phyloP scores from a whole-genome alignment of 129 eudicot species.

The Helianthus annuus region HanXRQr2.0-SUNRISE NC_035442.2:143865965-143866464 shows the following conservation, averaged over 20 bases:
- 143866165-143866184: background rate
- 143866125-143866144: background rate
- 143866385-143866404: slow-evolving; percentile 32
- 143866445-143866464: slow-evolving; percentile 38
- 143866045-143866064: no score
- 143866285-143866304: background rate
- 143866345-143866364: background rate
- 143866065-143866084: no score
- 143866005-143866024: no score
- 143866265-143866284: slow-evolving; percentile 4
- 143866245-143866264: slow-evolving; percentile 18
- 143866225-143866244: slow-evolving; percentile 16
- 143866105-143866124: no score
- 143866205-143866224: slow-evolving; percentile 19
- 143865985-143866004: no score
- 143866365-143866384: background rate
- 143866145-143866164: background rate
- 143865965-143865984: no score
- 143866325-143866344: slow-evolving; percentile 26
- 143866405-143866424: slow-evolving; percentile 21
- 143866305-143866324: slow-evolving; percentile 5
- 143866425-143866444: slow-evolving; percentile 28
- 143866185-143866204: slow-evolving; percentile 21
- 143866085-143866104: no score
- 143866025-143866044: no score